phyloP scores from a whole-genome alignment of 495 filamentous ascomycete genomes.

The Bathelium albidoporum region DNA sequence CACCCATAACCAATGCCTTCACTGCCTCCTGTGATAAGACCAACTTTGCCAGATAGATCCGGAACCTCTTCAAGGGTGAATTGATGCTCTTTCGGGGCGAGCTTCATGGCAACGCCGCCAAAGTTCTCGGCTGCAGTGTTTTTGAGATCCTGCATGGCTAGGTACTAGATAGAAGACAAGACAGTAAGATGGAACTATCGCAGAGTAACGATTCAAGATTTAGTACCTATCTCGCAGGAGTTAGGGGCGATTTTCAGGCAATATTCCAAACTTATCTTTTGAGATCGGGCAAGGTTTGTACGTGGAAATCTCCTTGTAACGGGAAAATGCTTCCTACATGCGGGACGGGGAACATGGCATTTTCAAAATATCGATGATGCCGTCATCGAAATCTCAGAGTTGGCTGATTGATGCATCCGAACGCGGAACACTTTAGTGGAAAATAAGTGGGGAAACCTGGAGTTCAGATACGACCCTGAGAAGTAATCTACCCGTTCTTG shows the following conservation, averaged over 20 bases:
- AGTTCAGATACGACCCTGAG: no score
- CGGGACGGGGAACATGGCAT: neutral
- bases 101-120: neutral
- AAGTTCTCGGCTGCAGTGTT: neutral
- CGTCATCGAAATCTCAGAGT: neutral
- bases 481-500: no score
- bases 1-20: slow-evolving; percentile 35
- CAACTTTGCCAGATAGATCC: slow-evolving; percentile 30
- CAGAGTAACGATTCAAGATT: no score
- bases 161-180: neutral
- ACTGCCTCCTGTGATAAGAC: slow-evolving; percentile 32
- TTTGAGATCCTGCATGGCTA: neutral
- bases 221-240: no score
- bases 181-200: no score
- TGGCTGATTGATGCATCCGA: neutral
- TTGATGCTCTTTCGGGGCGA: slow-evolving; percentile 20
- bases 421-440: no score
- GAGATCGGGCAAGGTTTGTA: no score
- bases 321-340: no score
- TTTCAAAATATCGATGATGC: slow-evolving; percentile 4
- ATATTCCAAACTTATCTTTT: no score
- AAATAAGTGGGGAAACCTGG: no score
- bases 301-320: no score
- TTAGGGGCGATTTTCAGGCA: no score
- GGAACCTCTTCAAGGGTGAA: slow-evolving; percentile 31